These are phyloP conservation scores for Bryoglossum gracile DNA, from an alignment of 495 filamentous ascomycete species.

Conservation along the genomic window DNA sequence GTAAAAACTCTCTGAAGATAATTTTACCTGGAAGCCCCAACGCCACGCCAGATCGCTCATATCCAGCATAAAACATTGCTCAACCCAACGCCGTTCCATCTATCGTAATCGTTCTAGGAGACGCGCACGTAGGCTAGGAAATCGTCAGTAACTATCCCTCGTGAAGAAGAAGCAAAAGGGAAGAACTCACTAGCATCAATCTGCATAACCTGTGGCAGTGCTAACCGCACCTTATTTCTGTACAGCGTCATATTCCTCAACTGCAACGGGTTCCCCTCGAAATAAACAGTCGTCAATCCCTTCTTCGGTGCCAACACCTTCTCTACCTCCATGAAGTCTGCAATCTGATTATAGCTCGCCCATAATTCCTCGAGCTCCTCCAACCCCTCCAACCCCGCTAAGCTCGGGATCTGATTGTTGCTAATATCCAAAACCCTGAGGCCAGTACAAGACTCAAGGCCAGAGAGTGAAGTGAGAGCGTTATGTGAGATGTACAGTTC, in stretches of 20 bases:
- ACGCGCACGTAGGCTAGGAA: no score
- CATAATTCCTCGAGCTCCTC: conserved; percentile 80
- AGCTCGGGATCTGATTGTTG: conserved; percentile 73
- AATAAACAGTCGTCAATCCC: conserved; percentile 85
- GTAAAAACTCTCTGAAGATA: no score
- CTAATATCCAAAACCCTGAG: conserved; percentile 83
- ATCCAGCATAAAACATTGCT: neutral
- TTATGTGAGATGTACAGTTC: conserved; percentile 99
- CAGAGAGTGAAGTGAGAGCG: conserved; percentile 67
- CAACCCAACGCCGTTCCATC: no score
- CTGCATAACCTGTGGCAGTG: conserved; percentile 79
- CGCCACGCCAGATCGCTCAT: neutral
- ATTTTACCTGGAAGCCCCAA: no score
- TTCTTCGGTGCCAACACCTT: conserved; percentile 68
- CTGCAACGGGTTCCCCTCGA: conserved; percentile 93
- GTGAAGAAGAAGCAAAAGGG: neutral
- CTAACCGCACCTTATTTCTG: conserved; percentile 84
- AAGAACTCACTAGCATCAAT: conserved; percentile 90
- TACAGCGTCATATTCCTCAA: conserved; percentile 66
- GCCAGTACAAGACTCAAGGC: conserved; percentile 60
- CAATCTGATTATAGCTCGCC: conserved; percentile 83
- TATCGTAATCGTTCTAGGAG: no score
- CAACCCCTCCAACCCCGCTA: conserved; percentile 63
- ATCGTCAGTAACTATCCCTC: no score
- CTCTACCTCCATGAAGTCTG: conserved; percentile 78